These are phyloP conservation scores for Allomyces javanicus DNA, from an alignment of 192 early-diverging fungal genomes.

Conservation along the genomic window DNA sequence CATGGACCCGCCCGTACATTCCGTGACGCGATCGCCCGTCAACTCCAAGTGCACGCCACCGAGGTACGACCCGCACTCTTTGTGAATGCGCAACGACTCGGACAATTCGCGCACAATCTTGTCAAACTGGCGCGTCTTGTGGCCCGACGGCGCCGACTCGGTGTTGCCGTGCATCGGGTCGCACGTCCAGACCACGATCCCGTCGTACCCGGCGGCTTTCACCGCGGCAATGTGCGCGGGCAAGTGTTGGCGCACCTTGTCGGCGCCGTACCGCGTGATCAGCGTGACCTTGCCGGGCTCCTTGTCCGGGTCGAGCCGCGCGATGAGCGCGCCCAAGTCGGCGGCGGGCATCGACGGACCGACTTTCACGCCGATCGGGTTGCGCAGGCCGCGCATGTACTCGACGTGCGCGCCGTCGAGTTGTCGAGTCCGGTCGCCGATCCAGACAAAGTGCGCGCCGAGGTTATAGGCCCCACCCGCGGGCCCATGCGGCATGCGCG, in stretches of 20 bases:
- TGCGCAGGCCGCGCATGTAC: slow-evolving; percentile 90
- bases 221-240: slow-evolving; percentile 82
- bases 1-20: slow-evolving; percentile 96
- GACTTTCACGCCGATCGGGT: slow-evolving; percentile 93
- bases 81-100: slow-evolving; percentile 64
- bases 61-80: slow-evolving; percentile 42
- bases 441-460: slow-evolving; percentile 94
- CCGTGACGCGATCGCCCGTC: slow-evolving; percentile 91
- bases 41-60: slow-evolving; percentile 94
- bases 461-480: slow-evolving; percentile 53
- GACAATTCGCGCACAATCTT: slow-evolving; percentile 76
- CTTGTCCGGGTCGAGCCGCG: slow-evolving; percentile 68
- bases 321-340: slow-evolving; percentile 62
- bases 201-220: slow-evolving; percentile 47
- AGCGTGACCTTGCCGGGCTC: slow-evolving; percentile 83
- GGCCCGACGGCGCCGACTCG: slow-evolving; percentile 49
- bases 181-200: slow-evolving; percentile 76
- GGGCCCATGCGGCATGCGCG: slow-evolving; percentile 26
- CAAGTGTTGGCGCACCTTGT: slow-evolving; percentile 59
- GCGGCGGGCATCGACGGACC: slow-evolving; percentile 76
- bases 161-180: slow-evolving; percentile 99
- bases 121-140: slow-evolving; percentile 82
- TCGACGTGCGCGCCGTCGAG: slow-evolving; percentile 88
- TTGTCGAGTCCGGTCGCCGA: slow-evolving; percentile 92
- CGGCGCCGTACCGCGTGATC: slow-evolving; percentile 83